Percentiles rank a stretch among this genome's conserved stretches.
These are phyloP conservation scores for Penicillium canescens DNA, from an alignment of 495 filamentous ascomycete species.

Conservation along the genomic window DNA sequence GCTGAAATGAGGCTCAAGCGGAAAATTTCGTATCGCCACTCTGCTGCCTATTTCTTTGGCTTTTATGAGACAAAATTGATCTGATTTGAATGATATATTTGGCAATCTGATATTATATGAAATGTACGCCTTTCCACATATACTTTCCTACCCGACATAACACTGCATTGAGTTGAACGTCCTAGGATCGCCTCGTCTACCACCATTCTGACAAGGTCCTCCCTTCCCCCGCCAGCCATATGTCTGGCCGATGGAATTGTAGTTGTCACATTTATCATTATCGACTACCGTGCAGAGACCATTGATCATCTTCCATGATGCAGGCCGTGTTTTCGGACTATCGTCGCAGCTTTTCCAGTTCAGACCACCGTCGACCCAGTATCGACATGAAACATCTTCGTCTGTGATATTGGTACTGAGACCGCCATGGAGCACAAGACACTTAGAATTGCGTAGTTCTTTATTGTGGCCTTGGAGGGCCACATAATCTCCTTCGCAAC, in stretches of 20 bases:
- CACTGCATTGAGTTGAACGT: constrained; percentile 1
- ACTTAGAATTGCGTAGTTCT: neutral
- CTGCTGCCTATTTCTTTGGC: too few species aligned
- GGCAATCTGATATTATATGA: neutral
- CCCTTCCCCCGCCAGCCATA: neutral
- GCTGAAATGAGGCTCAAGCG: too few species aligned
- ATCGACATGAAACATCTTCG: constrained; percentile 7
- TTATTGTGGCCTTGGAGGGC: constrained; percentile 5
- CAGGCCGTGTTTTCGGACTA: neutral
- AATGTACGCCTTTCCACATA: neutral
- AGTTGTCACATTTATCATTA: neutral
- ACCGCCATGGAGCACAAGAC: neutral
- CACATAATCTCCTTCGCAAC: constrained; percentile 14
- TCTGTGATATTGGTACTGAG: neutral
- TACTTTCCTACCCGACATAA: neutral
- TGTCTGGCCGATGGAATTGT: neutral
- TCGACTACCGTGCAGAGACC: constrained; percentile 3
- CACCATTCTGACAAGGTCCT: neutral
- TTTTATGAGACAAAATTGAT: too few species aligned
- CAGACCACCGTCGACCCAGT: constrained; percentile 3
- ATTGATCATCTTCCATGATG: constrained; percentile 6
- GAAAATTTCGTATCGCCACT: too few species aligned
- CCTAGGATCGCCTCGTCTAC: neutral
- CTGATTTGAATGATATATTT: too few species aligned
- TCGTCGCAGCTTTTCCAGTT: constrained; percentile 1